phyloP scores from a whole-genome alignment of 2,329 filamentous ascomycete genomes.

The Alternaria infectoria region DNA sequence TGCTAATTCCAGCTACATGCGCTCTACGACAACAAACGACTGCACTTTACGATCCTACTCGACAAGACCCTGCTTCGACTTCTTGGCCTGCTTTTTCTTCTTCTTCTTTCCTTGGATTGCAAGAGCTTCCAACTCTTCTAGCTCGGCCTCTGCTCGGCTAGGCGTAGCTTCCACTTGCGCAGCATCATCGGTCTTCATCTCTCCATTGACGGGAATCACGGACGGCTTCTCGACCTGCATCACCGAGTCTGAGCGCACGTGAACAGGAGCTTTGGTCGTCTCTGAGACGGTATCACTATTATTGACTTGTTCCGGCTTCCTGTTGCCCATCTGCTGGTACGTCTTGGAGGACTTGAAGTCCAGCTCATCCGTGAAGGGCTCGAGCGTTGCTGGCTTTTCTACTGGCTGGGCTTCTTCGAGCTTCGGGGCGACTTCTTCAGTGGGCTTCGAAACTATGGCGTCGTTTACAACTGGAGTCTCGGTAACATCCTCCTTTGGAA shows the following conservation, averaged over 20 bases:
- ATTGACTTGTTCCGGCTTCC: conserved; percentile 1
- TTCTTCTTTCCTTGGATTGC: too few relatives aligned
- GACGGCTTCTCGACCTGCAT: conserved; percentile 11
- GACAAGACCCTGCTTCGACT: too few relatives aligned
- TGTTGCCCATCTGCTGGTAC: conserved; percentile 20
- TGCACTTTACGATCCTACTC: too few relatives aligned
- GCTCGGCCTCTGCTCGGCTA: too few relatives aligned
- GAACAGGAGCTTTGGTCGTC: not conserved
- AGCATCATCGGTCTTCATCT: not conserved
- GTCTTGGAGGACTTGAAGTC: conserved; percentile 22
- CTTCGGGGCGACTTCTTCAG: not conserved
- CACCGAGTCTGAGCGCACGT: conserved; percentile 22
- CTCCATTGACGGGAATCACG: not conserved
- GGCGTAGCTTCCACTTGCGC: not conserved
- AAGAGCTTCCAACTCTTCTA: too few relatives aligned
- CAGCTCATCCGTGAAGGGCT: conserved; percentile 24
- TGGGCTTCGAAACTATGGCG: not conserved
- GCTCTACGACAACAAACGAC: not conserved
- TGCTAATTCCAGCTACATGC: not conserved
- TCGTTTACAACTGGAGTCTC: not conserved
- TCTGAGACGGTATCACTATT: not conserved
- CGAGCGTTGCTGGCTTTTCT: conserved; percentile 3
- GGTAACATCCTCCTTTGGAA: not conserved
- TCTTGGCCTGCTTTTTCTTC: too few relatives aligned
- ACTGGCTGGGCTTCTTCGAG: conserved; percentile 7